Base-by-base conservation (phyloP, 2,329 filamentous ascomycete species). In the Aspergillus sp. region DNA sequence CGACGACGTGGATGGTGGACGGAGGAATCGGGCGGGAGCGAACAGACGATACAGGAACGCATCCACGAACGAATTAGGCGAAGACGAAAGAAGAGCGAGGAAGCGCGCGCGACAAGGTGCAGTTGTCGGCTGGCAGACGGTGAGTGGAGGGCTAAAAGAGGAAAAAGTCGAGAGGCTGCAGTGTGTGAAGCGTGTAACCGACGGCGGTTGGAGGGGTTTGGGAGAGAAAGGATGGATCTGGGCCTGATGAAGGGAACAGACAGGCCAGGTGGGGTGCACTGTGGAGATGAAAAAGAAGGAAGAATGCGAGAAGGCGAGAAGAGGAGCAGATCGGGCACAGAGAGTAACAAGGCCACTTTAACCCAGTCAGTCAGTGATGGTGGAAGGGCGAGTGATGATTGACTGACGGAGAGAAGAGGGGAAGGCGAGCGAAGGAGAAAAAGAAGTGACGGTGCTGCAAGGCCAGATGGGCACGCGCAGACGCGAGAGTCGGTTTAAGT, bases 131-230 rank as follows among this genome's bases (percentile, higher is more conserved):
- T 66, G 65, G 65, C 65, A 64, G 56, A 55, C 62, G 67, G 57
- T 69, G 66, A 68, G 59, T 68, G 67, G 67, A 68, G 60, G 64
- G 58, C 49, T 23, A 38, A 50, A 54, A 53, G 53, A 59, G 54
- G 51, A 62, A 62, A 61, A 63, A 60, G 57, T 56, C 56, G 58
- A 62, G 51, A 60, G 56, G 58, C 61, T 68, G 63, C 66, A 67
- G 56, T 31, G 59, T 49, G 57, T 54, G 46, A 60, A 56, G 59
- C 47, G 63, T 67, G 64, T 66, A 65, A 67, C 65, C 61, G 52
- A 28, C 28, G 54, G 49, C 59, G 50, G 60, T 62, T 62, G 60
- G 60, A 62, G 54, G 54, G 60, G 52, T 57, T 53, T 56, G 53
- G 54, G 55, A 47, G 55, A 47, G 31, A 34, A 23, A 38, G 54